Conservation (phyloP, 768 basidiomycete genomes). For the Pleurotus pulmonarius region DNA sequence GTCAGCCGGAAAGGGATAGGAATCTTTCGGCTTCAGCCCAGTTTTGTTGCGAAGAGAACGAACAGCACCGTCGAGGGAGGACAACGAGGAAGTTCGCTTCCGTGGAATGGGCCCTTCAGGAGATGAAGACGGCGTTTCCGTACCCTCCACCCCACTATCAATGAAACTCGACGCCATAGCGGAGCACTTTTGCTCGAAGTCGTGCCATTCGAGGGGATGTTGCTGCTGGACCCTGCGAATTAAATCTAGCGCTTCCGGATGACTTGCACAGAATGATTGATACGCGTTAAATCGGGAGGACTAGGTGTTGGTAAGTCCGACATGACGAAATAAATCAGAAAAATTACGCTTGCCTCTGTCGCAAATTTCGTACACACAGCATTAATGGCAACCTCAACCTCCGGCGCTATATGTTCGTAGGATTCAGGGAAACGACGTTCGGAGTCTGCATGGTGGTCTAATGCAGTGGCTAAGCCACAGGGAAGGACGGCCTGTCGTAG, state of each 20-base stretch:
- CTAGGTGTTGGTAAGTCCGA: constrained; percentile 30
- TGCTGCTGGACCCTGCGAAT: constrained; percentile 64
- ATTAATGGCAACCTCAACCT: constrained; percentile 42
- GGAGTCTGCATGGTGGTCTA: constrained; percentile 12
- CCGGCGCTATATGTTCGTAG: constrained; percentile 15
- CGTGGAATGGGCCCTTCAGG: constrained; percentile 18
- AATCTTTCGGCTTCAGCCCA: constrained; percentile 28
- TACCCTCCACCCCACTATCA: constrained; percentile 4
- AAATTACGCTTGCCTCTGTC: constrained; percentile 40
- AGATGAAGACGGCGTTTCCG: constrained; percentile 2
- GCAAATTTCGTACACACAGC: constrained; percentile 55
- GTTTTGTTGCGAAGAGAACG: constrained; percentile 29
- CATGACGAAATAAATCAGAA: constrained; percentile 1
- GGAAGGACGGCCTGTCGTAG: constrained; percentile 47
- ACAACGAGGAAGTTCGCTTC: constrained; percentile 45
- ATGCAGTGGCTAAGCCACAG: constrained; percentile 43
- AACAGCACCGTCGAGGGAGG: constrained; percentile 45
- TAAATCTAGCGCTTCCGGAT: constrained; percentile 75
- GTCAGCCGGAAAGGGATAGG: constrained; percentile 16
- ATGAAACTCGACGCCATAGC: constrained; percentile 40
- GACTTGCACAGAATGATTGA: constrained; percentile 83
- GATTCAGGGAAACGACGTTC: constrained; percentile 1
- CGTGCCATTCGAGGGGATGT: constrained; percentile 72
- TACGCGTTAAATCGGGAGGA: constrained; percentile 75
- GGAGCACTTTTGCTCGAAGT: constrained; percentile 78